These are phyloP conservation scores for Fraxinus velutina DNA, from an alignment of 305 asterid species.

Conservation along the genomic window DNA sequence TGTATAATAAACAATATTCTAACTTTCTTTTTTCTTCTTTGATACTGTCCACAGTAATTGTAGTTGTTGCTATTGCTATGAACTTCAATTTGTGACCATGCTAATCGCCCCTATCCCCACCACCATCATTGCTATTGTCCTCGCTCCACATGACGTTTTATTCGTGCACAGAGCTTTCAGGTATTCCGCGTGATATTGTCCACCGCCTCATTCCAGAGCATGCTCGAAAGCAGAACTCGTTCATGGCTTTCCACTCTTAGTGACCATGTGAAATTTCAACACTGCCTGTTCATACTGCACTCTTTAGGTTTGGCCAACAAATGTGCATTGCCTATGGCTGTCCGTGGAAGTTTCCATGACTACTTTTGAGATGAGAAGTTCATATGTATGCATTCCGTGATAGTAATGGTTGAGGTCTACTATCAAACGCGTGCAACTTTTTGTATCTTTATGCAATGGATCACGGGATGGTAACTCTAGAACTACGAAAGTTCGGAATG, in stretches of 20 bases:
- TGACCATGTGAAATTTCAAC: conserved; percentile 7
- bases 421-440: not conserved
- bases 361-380: not conserved
- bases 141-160: not conserved
- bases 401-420: not conserved
- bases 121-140: not conserved
- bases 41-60: not conserved
- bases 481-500: not conserved
- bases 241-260: conserved; percentile 91
- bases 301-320: conserved; percentile 9
- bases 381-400: not conserved
- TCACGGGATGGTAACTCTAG: not conserved
- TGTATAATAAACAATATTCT: not conserved
- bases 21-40: not conserved
- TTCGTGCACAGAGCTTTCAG: conserved; percentile 65
- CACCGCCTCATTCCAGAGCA: conserved; percentile 94
- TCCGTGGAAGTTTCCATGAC: not conserved
- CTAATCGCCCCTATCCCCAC: not conserved
- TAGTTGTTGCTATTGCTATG: not conserved
- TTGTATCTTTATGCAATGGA: not conserved
- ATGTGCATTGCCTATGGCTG: not conserved
- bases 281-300: conserved; percentile 9
- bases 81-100: not conserved
- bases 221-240: conserved; percentile 90
- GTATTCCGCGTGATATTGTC: conserved; percentile 68